A percentile compares a stretch with the other conserved stretches of the same genome.
Conservation (phyloP, 176 grass and related monocot genomes). For the Zea mays region DNA sequence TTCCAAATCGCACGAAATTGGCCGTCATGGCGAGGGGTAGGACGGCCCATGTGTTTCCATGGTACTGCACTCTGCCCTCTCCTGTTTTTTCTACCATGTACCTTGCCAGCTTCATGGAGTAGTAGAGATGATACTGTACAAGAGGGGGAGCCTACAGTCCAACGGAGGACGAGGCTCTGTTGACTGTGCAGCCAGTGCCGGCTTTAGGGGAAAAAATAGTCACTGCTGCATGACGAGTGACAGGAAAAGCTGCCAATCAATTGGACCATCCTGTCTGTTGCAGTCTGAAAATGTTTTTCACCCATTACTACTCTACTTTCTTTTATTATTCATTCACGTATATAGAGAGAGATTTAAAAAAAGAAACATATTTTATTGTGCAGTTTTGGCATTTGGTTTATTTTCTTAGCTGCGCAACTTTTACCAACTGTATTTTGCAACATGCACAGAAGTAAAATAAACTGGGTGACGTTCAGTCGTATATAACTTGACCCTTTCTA, state of each 20-base stretch:
- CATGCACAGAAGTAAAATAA: too few relatives aligned
- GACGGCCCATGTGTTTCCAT: not conserved
- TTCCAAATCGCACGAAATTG: not conserved
- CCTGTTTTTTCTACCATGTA: not conserved
- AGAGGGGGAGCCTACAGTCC: not conserved
- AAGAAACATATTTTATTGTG: too few relatives aligned
- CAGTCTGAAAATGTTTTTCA: not conserved
- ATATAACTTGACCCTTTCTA: too few relatives aligned
- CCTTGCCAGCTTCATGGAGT: not conserved
- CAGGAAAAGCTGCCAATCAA: not conserved
- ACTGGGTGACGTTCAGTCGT: too few relatives aligned
- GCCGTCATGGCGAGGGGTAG: not conserved
- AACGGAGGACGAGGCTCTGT: not conserved
- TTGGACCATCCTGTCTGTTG: not conserved
- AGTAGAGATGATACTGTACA: not conserved
- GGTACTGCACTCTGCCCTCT: not conserved
- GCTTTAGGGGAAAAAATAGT: not conserved
- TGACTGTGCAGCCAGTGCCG: not conserved
- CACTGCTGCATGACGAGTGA: not conserved
- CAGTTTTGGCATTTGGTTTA: too few relatives aligned
- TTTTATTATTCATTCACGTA: too few relatives aligned
- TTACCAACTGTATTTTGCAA: too few relatives aligned
- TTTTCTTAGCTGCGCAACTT: too few relatives aligned
- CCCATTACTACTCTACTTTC: not conserved
- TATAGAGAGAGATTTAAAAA: too few relatives aligned